These are phyloP conservation scores for Cubamyces lactineus DNA, from an alignment of 768 basidiomycete species.

Conservation along the genomic window DNA sequence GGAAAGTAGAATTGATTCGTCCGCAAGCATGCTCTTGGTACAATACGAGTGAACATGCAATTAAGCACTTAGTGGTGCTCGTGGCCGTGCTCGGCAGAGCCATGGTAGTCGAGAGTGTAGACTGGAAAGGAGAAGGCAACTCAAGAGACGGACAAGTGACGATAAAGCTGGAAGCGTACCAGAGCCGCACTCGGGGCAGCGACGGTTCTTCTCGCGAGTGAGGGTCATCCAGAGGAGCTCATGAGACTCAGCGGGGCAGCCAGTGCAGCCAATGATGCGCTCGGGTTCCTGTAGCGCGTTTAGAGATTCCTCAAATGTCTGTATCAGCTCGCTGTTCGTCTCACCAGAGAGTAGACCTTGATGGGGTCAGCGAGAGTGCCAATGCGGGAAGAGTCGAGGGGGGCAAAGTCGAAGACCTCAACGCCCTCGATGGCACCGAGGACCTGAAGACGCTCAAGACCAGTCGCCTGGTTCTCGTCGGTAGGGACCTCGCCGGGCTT, in stretches of 20 bases:
- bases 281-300: conserved; percentile 60
- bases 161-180: conserved; percentile 52
- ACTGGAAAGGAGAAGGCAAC: conserved; percentile 45
- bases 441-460: conserved; percentile 94
- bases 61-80: conserved; percentile 37
- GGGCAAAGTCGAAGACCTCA: conserved; percentile 86
- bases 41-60: conserved; percentile 17
- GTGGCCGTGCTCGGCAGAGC: conserved; percentile 49
- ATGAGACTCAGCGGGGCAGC: conserved; percentile 93
- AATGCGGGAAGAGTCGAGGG: conserved; percentile 81
- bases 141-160: conserved; percentile 6
- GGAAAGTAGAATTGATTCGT: conserved; percentile 14
- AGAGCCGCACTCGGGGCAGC: conserved; percentile 94
- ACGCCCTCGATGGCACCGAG: conserved; percentile 87
- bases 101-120: conserved; percentile 75
- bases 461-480: conserved; percentile 90
- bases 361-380: conserved; percentile 90
- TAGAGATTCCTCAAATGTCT: not conserved
- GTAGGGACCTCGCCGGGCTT: conserved; percentile 78
- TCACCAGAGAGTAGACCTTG: conserved; percentile 82
- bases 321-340: conserved; percentile 38
- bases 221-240: conserved; percentile 86
- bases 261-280: conserved; percentile 93
- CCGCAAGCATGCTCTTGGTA: conserved; percentile 21
- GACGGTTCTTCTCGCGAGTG: conserved; percentile 64